A percentile compares a stretch with the other conserved stretches of the same genome.
Evolutionary conservation across 176 grass and related monocot genomes (phyloP).

Genomic region (Thalia dealbata): DNA sequence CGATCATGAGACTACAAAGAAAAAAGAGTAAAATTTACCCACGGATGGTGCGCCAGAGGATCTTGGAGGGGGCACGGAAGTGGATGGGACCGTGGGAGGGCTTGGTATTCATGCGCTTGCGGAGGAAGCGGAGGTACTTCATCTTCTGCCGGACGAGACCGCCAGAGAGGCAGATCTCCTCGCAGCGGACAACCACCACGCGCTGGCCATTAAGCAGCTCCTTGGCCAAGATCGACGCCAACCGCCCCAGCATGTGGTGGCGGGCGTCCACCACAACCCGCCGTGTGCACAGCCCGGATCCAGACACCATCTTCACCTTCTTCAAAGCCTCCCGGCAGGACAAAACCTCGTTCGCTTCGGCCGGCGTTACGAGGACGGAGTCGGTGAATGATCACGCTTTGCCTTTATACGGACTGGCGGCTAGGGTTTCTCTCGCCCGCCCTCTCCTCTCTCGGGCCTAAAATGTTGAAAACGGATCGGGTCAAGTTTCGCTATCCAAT

Average conservation of each 20-base stretch:
- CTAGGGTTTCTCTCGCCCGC: too few relatives aligned
- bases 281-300: constrained; percentile 1
- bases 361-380: too few relatives aligned
- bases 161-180: constrained; percentile 17
- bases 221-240: constrained; percentile 13
- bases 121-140: constrained; percentile 16
- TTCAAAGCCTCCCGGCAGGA: neutral
- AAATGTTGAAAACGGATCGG: too few relatives aligned
- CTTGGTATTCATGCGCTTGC: constrained; percentile 18
- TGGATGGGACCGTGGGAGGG: constrained; percentile 16
- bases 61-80: constrained; percentile 17
- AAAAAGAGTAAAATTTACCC: neutral
- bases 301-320: constrained; percentile 15
- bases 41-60: constrained; percentile 19
- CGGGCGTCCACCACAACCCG: constrained; percentile 12
- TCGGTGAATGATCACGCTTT: too few relatives aligned
- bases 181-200: constrained; percentile 11
- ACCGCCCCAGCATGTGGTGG: constrained; percentile 15
- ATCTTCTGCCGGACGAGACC: constrained; percentile 16
- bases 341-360: neutral
- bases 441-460: too few relatives aligned
- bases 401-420: too few relatives aligned
- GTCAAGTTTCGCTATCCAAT: too few relatives aligned
- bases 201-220: constrained; percentile 12
- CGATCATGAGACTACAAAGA: too few relatives aligned